Evolutionary conservation across 129 eudicot genomes (phyloP).

Genomic region (Rutidosis leptorrhynchoides): DNA sequence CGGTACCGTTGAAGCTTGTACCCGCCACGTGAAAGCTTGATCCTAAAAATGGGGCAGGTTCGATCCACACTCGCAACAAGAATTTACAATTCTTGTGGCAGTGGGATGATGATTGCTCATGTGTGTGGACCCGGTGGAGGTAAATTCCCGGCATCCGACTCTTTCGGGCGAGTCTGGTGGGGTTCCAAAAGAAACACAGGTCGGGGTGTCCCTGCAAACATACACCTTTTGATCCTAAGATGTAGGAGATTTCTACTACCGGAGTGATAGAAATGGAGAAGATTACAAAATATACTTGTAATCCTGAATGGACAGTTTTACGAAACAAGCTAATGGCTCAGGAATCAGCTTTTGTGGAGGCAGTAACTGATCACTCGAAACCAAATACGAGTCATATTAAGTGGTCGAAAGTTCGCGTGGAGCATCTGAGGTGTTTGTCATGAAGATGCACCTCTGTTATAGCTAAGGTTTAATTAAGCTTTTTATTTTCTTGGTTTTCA

Average conservation of each 20-base stretch:
- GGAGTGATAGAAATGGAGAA: slow-evolving; percentile 47
- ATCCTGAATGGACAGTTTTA: slow-evolving; percentile 30
- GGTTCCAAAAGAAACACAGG: too few relatives aligned
- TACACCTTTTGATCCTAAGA: too few relatives aligned
- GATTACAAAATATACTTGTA: slow-evolving; percentile 37
- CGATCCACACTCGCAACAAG: too few relatives aligned
- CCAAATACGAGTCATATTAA: slow-evolving; percentile 4
- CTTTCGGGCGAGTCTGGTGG: too few relatives aligned
- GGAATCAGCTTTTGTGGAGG: slow-evolving; percentile 21
- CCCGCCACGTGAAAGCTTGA: too few relatives aligned
- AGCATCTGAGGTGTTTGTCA: slow-evolving; percentile 38
- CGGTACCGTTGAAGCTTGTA: too few relatives aligned
- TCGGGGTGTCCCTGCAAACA: too few relatives aligned
- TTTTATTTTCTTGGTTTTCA: not conserved
- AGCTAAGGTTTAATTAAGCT: not conserved
- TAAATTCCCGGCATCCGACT: too few relatives aligned
- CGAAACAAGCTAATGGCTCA: slow-evolving; percentile 36
- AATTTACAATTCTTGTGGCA: too few relatives aligned
- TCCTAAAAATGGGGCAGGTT: too few relatives aligned
- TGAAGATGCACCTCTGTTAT: slow-evolving; percentile 29
- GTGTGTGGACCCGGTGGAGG: too few relatives aligned
- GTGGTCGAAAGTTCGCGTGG: slow-evolving; percentile 23
- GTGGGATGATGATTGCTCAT: too few relatives aligned
- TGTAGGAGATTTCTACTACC: slow-evolving; percentile 30
- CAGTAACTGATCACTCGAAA: not conserved